These are phyloP conservation scores for Chaetomium cochliodes DNA, from an alignment of 495 filamentous ascomycete species.

Conservation along the genomic window DNA sequence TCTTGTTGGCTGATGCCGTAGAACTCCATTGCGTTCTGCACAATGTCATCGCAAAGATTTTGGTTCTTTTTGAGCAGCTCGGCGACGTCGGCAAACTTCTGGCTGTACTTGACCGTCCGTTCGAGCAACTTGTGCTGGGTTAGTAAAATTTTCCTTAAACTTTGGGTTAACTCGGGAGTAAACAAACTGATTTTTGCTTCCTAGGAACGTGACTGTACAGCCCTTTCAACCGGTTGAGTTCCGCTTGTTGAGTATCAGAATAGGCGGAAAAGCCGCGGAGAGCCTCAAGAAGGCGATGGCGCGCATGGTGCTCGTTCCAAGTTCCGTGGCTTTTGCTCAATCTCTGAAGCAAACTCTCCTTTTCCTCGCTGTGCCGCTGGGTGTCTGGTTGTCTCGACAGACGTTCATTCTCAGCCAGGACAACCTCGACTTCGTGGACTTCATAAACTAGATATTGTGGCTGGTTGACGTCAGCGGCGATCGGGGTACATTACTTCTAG, in stretches of 20 bases:
- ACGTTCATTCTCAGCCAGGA: background rate
- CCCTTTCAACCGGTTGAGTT: slow-evolving; percentile 29
- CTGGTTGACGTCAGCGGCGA: background rate
- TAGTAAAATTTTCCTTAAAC: background rate
- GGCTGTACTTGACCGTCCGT: slow-evolving; percentile 25
- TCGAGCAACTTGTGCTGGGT: slow-evolving; percentile 10
- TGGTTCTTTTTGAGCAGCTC: slow-evolving; percentile 31
- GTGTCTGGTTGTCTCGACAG: background rate
- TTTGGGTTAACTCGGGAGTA: background rate
- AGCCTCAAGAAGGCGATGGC: slow-evolving; percentile 34
- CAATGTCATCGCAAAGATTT: slow-evolving; percentile 31
- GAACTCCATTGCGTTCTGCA: slow-evolving; percentile 31
- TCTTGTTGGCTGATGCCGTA: slow-evolving; percentile 35
- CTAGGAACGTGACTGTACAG: slow-evolving; percentile 31
- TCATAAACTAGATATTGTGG: slow-evolving; percentile 7
- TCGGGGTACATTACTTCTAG: background rate
- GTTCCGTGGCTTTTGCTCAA: slow-evolving; percentile 14
- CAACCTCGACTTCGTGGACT: slow-evolving; percentile 7
- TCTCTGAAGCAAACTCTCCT: slow-evolving; percentile 20
- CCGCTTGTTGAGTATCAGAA: slow-evolving; percentile 27
- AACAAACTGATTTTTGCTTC: slow-evolving; percentile 28
- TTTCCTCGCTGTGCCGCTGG: slow-evolving; percentile 20
- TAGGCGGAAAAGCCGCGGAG: slow-evolving; percentile 36
- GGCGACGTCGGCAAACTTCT: slow-evolving; percentile 31
- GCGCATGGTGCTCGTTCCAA: slow-evolving; percentile 30